Conservation (phyloP, 495 filamentous ascomycete genomes). For the Bacidia gigantensis region DNA sequence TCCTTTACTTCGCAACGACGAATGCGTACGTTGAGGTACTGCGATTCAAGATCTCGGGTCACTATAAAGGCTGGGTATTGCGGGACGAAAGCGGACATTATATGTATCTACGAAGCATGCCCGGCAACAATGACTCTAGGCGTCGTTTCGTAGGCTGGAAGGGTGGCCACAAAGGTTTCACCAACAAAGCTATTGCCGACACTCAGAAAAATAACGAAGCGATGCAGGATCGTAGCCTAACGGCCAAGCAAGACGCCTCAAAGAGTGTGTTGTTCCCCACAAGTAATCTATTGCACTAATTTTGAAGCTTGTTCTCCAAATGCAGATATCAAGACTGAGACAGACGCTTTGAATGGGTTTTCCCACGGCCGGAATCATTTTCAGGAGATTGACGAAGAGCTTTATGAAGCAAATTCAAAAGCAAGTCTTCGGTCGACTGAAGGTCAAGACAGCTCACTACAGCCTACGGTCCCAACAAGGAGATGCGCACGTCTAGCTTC, state of each 20-base stretch:
- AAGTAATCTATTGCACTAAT: no score
- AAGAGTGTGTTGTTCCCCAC: no score
- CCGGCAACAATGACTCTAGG: neutral
- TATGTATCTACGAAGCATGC: neutral
- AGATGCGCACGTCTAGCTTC: neutral
- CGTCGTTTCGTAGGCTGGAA: neutral
- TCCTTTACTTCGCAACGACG: neutral
- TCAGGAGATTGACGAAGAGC: no score
- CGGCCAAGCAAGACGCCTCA: no score
- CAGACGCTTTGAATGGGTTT: no score
- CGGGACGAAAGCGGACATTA: neutral
- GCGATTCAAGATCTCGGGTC: neutral
- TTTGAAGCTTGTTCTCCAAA: no score
- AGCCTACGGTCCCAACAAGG: neutral
- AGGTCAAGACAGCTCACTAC: neutral
- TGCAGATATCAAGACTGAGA: no score
- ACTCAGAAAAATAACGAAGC: neutral
- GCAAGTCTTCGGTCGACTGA: no score
- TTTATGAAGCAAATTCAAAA: no score
- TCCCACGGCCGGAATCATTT: no score
- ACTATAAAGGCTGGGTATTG: neutral
- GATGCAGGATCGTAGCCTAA: neutral
- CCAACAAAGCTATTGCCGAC: neutral
- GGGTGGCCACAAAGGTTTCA: neutral
- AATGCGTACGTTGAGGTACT: neutral